Conservation (phyloP, 805 yeast species). For the Zygoascus ofunaensis region DNA sequence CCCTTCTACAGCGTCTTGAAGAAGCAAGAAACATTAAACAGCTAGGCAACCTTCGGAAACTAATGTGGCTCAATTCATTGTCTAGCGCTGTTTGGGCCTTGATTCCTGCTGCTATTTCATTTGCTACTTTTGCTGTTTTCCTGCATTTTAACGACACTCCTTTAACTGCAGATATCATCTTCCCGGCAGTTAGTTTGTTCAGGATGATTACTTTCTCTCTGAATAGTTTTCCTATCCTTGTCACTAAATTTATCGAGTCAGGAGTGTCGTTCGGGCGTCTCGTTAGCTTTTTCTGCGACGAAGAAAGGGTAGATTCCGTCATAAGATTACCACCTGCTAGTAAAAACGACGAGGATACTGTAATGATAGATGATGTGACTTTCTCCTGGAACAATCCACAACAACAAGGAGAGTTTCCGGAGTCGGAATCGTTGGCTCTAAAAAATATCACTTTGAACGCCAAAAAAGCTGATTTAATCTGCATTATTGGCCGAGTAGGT, state of each 20-base stretch:
- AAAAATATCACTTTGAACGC: constrained; percentile 49
- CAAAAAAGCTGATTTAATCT: constrained; percentile 62
- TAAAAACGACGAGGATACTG: constrained; percentile 49
- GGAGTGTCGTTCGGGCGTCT: constrained; percentile 39
- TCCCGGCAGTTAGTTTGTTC: constrained; percentile 49
- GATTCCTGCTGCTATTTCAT: constrained; percentile 84
- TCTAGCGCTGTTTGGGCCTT: constrained; percentile 70
- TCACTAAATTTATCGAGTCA: constrained; percentile 29
- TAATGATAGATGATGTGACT: constrained; percentile 14
- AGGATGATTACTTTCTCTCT: constrained; percentile 41
- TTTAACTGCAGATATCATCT: constrained; percentile 79
- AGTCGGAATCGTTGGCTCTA: constrained; percentile 13
- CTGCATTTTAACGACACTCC: constrained; percentile 53
- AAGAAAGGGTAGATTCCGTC: constrained; percentile 37
- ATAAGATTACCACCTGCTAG: constrained; percentile 16
- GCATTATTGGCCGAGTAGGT: constrained; percentile 82
- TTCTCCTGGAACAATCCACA: constrained; percentile 26
- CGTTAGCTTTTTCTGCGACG: constrained; percentile 35
- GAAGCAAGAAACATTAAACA: constrained; percentile 84
- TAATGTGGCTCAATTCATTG: constrained; percentile 64
- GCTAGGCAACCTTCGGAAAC: constrained; percentile 60
- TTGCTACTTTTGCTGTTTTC: constrained; percentile 80
- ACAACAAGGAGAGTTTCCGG: background rate
- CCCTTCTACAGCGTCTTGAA: constrained; percentile 64
- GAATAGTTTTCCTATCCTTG: constrained; percentile 42